Conservation (phyloP, 2,329 filamentous ascomycete species). For the Xenoacremonium recifei region DNA sequence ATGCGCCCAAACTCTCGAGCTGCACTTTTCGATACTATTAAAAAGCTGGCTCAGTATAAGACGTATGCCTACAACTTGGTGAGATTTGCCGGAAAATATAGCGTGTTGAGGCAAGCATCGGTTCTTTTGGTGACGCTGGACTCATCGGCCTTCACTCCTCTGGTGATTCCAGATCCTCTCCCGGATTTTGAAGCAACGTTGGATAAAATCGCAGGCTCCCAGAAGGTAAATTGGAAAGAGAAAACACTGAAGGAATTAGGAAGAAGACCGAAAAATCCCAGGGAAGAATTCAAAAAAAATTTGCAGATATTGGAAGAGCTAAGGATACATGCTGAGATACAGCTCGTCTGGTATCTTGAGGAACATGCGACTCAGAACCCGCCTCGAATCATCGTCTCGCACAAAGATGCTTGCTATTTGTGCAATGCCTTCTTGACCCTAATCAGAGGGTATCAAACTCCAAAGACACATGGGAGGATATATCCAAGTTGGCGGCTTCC, state of each 20-base stretch:
- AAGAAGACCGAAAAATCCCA: background rate
- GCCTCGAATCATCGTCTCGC: slow-evolving; percentile 18
- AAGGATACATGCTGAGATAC: slow-evolving; percentile 21
- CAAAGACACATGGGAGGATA: slow-evolving; percentile 15
- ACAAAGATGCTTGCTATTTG: slow-evolving; percentile 19
- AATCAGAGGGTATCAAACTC: slow-evolving; percentile 6
- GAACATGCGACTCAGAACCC: slow-evolving; percentile 1
- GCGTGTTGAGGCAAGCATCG: background rate
- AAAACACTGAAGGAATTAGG: background rate
- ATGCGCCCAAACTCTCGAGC: slow-evolving; percentile 1
- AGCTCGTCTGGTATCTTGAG: slow-evolving; percentile 18
- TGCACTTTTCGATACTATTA: slow-evolving; percentile 10
- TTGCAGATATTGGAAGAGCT: slow-evolving; percentile 1
- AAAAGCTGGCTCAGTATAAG: slow-evolving; percentile 16
- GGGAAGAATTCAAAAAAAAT: background rate
- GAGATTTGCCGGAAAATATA: slow-evolving; percentile 5
- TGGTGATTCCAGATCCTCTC: background rate
- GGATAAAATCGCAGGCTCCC: slow-evolving; percentile 2
- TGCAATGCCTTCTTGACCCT: slow-evolving; percentile 16
- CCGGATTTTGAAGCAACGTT: background rate
- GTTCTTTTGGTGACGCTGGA: slow-evolving; percentile 1
- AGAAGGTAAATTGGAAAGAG: slow-evolving; percentile 5
- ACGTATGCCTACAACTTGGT: slow-evolving; percentile 7
- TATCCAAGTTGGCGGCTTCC: slow-evolving; percentile 17
- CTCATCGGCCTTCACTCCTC: background rate